phyloP scores from a whole-genome alignment of 2,329 filamentous ascomycete species.

The Amphichorda felina region DNA sequence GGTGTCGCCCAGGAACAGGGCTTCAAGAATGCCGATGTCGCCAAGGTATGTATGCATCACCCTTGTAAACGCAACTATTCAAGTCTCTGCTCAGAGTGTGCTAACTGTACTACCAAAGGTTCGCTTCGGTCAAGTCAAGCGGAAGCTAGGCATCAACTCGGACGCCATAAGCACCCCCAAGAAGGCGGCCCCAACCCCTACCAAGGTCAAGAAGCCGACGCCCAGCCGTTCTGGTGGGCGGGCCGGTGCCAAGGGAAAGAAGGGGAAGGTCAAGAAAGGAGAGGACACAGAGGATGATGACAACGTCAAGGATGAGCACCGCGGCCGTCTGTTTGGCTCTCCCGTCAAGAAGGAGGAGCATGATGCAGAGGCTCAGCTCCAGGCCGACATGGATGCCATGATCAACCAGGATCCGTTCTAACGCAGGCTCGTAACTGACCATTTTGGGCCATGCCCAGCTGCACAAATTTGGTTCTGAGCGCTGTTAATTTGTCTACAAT shows the following conservation, averaged over 20 bases:
- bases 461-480: no score
- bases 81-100: neutral
- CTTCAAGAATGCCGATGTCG: constrained; percentile 32
- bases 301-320: neutral
- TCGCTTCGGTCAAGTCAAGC: constrained; percentile 37
- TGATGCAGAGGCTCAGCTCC: constrained; percentile 4
- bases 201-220: constrained; percentile 17
- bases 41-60: constrained; percentile 22
- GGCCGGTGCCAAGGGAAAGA: constrained; percentile 10
- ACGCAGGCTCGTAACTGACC: no score
- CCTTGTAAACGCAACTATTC: neutral
- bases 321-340: neutral
- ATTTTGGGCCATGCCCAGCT: no score
- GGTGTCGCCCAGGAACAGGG: constrained; percentile 26
- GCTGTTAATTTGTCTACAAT: neutral
- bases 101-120: constrained; percentile 13
- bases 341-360: constrained; percentile 1
- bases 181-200: constrained; percentile 11
- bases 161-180: constrained; percentile 11
- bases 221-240: constrained; percentile 8
- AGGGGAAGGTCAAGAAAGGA: constrained; percentile 6
- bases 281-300: neutral
- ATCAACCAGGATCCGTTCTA: constrained; percentile 2
- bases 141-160: constrained; percentile 26
- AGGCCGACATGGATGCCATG: constrained; percentile 5